Base-by-base conservation (phyloP, 495 filamentous ascomycete species). In the Penicillium riverlandense region DNA sequence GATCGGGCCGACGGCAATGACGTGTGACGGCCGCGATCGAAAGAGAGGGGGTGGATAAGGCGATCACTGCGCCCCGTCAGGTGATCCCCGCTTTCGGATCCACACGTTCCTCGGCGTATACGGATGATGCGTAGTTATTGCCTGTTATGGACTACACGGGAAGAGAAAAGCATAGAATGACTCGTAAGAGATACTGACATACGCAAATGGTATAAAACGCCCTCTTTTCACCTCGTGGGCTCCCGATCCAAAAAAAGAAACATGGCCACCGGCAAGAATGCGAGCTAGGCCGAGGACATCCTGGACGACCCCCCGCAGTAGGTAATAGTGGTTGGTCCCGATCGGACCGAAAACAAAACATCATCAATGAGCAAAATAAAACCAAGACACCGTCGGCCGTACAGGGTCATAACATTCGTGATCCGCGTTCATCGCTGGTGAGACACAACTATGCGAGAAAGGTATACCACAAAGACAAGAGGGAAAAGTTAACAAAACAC, bases 331-430 rank as follows among this genome's bases (percentile, higher is more conserved):
- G 12, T 13, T 11, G 12, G 39, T 12, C 29, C 11, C 33, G 41
- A 41, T 16, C 15, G 35, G 36, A 29, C 39, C 40, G 45, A 48
- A 34, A 47, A 40, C 44, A 39, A 48, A 52, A 54, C 32, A 34
- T 34, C n/a, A 47, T 35, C 40, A 53, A 56, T 16, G 15, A 16
- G 15, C 1, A 53, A 15, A 37, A 52, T 31, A 50, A 40, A 37
- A 35, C n/a, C 16, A 35, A 28, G 50, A 62, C 55, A 57, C 47
- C 57, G 50, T 62, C 60, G 62, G 65, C 65, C 67, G 59, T 70
- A 66, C 57, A 71, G 57, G 55, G 63, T 71, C 68, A 66, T 72
- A 61, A 70, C 54, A 54, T 63, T 71, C 69, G 62, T 72, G 61
- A 69, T 69, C 62, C 63, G 68, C 67, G 60, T 58, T 71, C 62